A percentile compares a stretch with the other conserved stretches of the same genome.
phyloP scores from a whole-genome alignment of 345 rosid genomes.

The Populus nigra region DNA sequence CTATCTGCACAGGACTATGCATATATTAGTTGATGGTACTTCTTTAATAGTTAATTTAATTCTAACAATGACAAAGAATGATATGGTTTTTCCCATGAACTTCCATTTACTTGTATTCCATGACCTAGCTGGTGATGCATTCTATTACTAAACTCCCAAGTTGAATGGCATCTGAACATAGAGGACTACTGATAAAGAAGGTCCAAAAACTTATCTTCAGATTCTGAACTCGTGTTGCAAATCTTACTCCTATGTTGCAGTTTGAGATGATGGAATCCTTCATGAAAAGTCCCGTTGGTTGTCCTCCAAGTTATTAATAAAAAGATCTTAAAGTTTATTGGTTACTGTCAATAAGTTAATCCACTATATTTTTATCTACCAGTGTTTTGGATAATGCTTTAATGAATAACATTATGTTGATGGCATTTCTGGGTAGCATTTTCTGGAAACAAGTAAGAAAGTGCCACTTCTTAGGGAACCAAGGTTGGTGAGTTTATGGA shows the following conservation, averaged over 20 bases:
- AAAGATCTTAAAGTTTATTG: background rate
- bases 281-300: background rate
- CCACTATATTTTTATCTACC: background rate
- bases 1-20: background rate
- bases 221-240: background rate
- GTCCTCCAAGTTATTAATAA: background rate
- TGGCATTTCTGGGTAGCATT: background rate
- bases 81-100: background rate
- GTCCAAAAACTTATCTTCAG: background rate
- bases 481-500: background rate
- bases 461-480: background rate
- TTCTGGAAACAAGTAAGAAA: constrained; percentile 1
- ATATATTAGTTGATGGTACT: too few relatives aligned
- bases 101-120: background rate
- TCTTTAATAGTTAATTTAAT: too few relatives aligned
- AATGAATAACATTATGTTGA: too few relatives aligned
- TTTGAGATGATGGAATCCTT: background rate
- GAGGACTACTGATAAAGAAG: background rate
- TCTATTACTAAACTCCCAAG: background rate
- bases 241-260: background rate
- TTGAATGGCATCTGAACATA: background rate
- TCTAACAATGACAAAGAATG: too few relatives aligned
- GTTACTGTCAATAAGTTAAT: background rate
- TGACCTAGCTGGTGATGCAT: background rate
- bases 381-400: constrained; percentile 1